Evolutionary conservation across 306 rosid genomes (phyloP).

Genomic region (Boehmeria nivea): DNA sequence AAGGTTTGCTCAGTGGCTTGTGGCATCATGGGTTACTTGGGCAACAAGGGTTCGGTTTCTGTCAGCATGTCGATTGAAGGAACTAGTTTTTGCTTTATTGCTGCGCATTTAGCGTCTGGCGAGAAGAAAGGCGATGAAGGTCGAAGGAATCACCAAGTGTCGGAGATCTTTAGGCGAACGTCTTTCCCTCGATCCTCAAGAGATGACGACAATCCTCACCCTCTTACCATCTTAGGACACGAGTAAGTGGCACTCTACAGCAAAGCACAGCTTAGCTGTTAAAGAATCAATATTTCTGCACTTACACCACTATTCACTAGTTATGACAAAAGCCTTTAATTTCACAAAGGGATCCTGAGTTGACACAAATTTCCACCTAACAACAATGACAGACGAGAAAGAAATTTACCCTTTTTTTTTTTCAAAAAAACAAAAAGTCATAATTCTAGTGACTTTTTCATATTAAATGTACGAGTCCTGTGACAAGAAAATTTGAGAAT

Average conservation of each 20-base stretch:
- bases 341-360: too few species aligned
- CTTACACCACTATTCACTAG: too few species aligned
- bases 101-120: conserved; percentile 83
- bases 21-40: conserved; percentile 94
- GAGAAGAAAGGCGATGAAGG: conserved; percentile 85
- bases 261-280: background rate
- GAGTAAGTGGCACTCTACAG: conserved; percentile 57
- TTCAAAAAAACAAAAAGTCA: too few species aligned
- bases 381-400: too few species aligned
- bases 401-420: too few species aligned
- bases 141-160: conserved; percentile 69
- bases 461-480: too few species aligned
- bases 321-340: too few species aligned
- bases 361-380: too few species aligned
- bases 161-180: conserved; percentile 72
- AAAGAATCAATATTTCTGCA: too few species aligned
- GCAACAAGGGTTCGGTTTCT: conserved; percentile 87
- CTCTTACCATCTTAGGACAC: conserved; percentile 76
- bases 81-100: conserved; percentile 83
- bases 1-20: conserved; percentile 86
- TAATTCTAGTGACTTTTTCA: too few species aligned
- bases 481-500: too few species aligned
- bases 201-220: conserved; percentile 36
- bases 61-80: conserved; percentile 90
- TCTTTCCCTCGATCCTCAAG: conserved; percentile 43